Evolutionary conservation across 768 basidiomycete species (phyloP), one percentile per base, ranked within the genome.

Genomic region (Bullera alba): DNA sequence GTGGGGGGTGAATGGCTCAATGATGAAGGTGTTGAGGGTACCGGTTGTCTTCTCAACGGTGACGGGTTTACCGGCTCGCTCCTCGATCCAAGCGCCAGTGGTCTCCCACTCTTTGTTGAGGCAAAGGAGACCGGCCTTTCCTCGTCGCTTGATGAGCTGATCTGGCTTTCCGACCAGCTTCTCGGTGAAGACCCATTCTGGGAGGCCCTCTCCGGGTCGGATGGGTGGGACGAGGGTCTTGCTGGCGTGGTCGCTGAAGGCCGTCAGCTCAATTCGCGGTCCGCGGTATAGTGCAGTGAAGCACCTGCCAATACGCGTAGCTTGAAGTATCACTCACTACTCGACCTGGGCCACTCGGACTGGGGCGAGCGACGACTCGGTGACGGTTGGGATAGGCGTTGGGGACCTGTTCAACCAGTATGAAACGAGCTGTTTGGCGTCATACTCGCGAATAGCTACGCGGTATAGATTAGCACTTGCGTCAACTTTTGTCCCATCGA

Each of bases 121-220:
- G 29, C 83, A 83, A 57, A 99, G 81, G 14, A 99, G 80, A 58
- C 95, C 95, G 19, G 90, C 90, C 80, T 99, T 99, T 67, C 95
- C 95, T 56, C 95, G 87, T 59, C 95, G 86, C 79, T 97, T 99
- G 82, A 97, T 97, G 75, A 97, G 85, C 77, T 95, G 91, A 77
- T 74, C 73, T 48, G 75, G 75, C 67, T 74, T 74, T 17, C 75
- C 76, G 53, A 74, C 73, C 48, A 74, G 71, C 57, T 74, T 73
- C 54, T 70, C 69, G 58, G 59, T 68, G 63, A 74, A 74, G 30
- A 74, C 73, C 73, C 73, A 74, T 39, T 70, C 69, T 34, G 73
- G 73, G 25, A 74, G 69, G 57, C 73, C 73, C 36, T 58, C 58
- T 46, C 73, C 73, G 21, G 71, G 71, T 47, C 66, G 56, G 54